Percentiles rank a stretch among this genome's conserved stretches.
Evolutionary conservation across 345 rosid genomes (phyloP).

Genomic region (Eucalyptus sp.): DNA sequence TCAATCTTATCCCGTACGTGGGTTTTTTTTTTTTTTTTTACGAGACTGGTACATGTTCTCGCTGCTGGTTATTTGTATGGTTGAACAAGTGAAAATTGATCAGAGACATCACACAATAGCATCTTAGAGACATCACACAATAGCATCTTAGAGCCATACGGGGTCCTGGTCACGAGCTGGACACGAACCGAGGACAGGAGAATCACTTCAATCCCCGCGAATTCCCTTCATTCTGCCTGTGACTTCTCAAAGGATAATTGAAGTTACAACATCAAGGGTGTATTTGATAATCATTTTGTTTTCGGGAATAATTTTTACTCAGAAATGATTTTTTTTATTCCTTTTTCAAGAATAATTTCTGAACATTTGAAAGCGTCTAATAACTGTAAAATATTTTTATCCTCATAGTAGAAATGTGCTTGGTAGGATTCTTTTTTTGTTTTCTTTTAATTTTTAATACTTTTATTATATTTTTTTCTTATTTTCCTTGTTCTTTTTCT

Average conservation of each 20-base stretch:
- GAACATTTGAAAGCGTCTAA: no score
- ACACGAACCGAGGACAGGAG: background rate
- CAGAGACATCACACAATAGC: background rate
- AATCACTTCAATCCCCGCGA: background rate
- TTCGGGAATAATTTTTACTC: no score
- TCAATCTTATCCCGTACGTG: background rate
- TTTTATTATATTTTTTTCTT: no score
- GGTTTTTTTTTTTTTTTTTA: background rate
- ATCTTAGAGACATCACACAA: background rate
- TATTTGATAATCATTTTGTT: no score
- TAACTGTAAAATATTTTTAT: fast-evolving
- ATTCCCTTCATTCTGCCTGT: background rate
- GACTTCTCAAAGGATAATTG: background rate
- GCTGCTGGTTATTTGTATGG: background rate
- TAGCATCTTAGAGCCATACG: background rate
- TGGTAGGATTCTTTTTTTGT: no score
- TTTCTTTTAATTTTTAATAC: no score
- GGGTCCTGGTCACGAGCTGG: background rate
- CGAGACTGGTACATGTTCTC: background rate
- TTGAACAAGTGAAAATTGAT: background rate
- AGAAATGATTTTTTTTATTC: no score
- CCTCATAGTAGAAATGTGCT: fast-evolving
- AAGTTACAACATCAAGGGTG: background rate
- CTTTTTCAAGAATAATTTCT: fast-evolving
- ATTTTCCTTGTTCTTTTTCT: no score